Evolutionary conservation across 305 asterid genomes (phyloP).

Genomic region (Salvia sclarea): DNA sequence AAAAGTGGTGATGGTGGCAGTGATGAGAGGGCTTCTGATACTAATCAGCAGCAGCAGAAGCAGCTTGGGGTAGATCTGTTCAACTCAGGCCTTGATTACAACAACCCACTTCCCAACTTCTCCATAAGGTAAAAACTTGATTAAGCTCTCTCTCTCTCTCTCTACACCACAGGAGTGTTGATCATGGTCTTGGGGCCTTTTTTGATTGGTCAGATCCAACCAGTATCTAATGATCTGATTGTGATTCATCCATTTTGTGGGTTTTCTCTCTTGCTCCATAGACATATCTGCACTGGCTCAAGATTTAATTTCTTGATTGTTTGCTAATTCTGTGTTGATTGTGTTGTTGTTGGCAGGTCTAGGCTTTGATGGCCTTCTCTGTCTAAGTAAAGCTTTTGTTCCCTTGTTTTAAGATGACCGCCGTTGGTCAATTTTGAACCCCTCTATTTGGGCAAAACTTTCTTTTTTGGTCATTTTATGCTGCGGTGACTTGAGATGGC

Average conservation of each 20-base stretch:
- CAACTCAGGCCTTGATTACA: slow-evolving; percentile 53
- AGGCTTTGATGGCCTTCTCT: slow-evolving; percentile 32
- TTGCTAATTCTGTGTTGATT: slow-evolving; percentile 37
- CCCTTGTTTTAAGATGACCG: slow-evolving; percentile 23
- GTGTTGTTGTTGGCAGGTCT: slow-evolving; percentile 36
- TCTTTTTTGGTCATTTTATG: slow-evolving; percentile 55
- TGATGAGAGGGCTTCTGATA: slow-evolving; percentile 55
- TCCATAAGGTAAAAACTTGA: slow-evolving; percentile 70
- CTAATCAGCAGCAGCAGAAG: slow-evolving; percentile 42
- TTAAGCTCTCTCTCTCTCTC: slow-evolving; percentile 7
- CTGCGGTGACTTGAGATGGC: slow-evolving; percentile 19
- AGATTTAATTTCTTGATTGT: slow-evolving; percentile 15
- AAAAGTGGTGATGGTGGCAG: slow-evolving; percentile 34
- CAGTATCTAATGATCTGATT: slow-evolving; percentile 18
- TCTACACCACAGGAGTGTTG: slow-evolving; percentile 7
- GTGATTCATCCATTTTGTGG: slow-evolving; percentile 29
- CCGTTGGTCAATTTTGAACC: slow-evolving; percentile 39
- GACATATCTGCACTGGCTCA: not conserved
- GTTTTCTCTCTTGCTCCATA: slow-evolving; percentile 13
- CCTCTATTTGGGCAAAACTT: slow-evolving; percentile 14
- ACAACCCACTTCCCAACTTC: slow-evolving; percentile 61
- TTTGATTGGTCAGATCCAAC: slow-evolving; percentile 55
- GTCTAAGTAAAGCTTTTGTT: slow-evolving; percentile 25
- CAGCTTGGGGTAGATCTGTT: slow-evolving; percentile 67
- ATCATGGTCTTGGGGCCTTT: slow-evolving; percentile 31